These are phyloP conservation scores for Calonectria pseudoturangicola DNA, from an alignment of 2,329 filamentous ascomycete genomes.

Conservation along the genomic window DNA sequence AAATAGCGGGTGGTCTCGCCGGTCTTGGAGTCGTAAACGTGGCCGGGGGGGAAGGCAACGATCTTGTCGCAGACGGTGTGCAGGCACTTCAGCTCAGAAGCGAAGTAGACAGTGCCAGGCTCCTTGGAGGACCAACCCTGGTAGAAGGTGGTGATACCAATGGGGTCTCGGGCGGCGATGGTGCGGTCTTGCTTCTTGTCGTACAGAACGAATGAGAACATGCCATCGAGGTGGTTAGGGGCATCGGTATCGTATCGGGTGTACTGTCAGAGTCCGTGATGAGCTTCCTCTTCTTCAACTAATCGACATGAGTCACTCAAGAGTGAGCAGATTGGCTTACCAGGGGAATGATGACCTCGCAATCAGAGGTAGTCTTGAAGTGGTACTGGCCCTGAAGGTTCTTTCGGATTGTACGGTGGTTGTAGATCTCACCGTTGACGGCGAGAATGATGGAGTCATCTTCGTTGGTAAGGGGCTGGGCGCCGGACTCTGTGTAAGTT, in stretches of 20 bases:
- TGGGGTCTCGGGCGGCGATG: constrained; percentile 95
- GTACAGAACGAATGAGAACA: constrained; percentile 99
- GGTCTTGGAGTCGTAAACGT: constrained; percentile 96
- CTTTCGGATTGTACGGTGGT: constrained; percentile 97
- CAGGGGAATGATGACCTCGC: constrained; percentile 98
- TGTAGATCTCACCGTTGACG: constrained; percentile 99
- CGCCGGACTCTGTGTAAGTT: constrained; percentile 83
- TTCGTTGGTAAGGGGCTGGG: constrained; percentile 94
- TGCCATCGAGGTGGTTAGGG: constrained; percentile 95
- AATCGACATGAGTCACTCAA: constrained; percentile 21
- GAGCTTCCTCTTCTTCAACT: constrained; percentile 36
- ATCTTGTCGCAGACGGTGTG: constrained; percentile 97
- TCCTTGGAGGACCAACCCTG: constrained; percentile 92
- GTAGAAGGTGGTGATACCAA: constrained; percentile 98
- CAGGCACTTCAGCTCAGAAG: constrained; percentile 96
- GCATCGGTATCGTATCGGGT: constrained; percentile 93
- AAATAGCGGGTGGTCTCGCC: constrained; percentile 91
- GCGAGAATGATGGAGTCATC: constrained; percentile 92
- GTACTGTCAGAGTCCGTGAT: constrained; percentile 76
- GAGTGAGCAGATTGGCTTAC: constrained; percentile 70
- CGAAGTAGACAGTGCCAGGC: constrained; percentile 92
- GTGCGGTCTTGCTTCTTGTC: constrained; percentile 96
- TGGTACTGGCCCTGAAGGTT: constrained; percentile 87
- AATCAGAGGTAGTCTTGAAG: constrained; percentile 99
- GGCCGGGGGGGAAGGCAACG: constrained; percentile 93